Evolutionary conservation across 371 early-diverging fungal genomes (phyloP), one percentile per base, ranked within the genome.

Genomic region (Parasitella parasitica): DNA sequence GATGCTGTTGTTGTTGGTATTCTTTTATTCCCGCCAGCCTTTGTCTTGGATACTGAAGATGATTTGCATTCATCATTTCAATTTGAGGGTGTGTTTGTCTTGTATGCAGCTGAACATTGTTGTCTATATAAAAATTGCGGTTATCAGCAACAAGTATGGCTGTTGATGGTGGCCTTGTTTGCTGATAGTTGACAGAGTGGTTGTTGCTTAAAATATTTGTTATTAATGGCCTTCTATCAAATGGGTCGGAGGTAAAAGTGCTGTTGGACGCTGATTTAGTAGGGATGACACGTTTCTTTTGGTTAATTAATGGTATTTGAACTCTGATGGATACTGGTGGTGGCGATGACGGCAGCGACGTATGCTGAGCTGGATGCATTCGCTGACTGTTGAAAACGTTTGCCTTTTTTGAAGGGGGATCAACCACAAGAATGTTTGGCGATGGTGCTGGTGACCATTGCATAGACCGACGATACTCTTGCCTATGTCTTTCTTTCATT

Each of bases 401-500:
- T 12, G 43, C 8, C 12, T 5, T 43, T 43, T 43, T 43, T 5
- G 4, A 4, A 22, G 6, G 43, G 5, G 8, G 12, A 0, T 43
- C 16, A 12, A 43, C n/a, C 5, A 43, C 11, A 20, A 11, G 11
- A 43, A 22, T 20, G 9, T 11, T 32, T 8, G 32, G 11, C 11
- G 30, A 34, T 24, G 22, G 26, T 15, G 26, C 7, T 18, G 18
- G 27, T 1, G 43, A 16, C 39, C 36, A 28, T n/a, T 61, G 46
- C 32, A 27, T 34, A 6, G 61, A 52, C 26, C 16, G 41, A 11
- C 57, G 61, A 37, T 52, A 66, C 46, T 66, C 66, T 26, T 66
- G 61, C 11, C 66, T 57, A 12, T 66, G 66, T 22, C 66, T 61
- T 32, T 66, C 61, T 52, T 61, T 66, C 66, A 66, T 66, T 9